Evolutionary conservation across 2,329 filamentous ascomycete genomes (phyloP).

Genomic region (Hysterium pulicare): DNA sequence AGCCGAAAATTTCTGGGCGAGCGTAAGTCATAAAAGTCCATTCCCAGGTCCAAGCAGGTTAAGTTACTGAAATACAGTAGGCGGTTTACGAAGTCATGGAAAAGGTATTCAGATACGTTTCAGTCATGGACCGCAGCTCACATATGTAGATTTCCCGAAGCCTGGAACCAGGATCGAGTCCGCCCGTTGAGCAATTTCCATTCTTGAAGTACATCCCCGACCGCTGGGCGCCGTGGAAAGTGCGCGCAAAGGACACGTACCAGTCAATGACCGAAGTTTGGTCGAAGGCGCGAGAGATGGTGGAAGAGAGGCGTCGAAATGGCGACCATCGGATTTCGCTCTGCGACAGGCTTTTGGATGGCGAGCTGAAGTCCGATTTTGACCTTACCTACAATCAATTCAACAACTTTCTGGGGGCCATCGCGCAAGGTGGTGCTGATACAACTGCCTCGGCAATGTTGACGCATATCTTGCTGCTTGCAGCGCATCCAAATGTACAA

Average conservation of each 20-base stretch:
- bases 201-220: slow-evolving; percentile 13
- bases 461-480: slow-evolving; percentile 22
- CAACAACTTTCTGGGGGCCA: slow-evolving; percentile 17
- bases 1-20: slow-evolving; percentile 11
- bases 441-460: slow-evolving; percentile 15
- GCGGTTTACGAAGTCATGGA: slow-evolving; percentile 6
- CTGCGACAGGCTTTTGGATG: slow-evolving; percentile 8
- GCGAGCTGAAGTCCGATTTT: slow-evolving; percentile 9
- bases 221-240: slow-evolving; percentile 6
- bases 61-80: slow-evolving; percentile 2
- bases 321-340: slow-evolving; percentile 11
- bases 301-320: slow-evolving; percentile 7
- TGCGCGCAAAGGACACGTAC: slow-evolving; percentile 5
- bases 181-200: slow-evolving; percentile 12
- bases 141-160: slow-evolving; percentile 4
- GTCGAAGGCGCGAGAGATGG: slow-evolving; percentile 8
- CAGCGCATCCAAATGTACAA: slow-evolving; percentile 17
- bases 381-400: slow-evolving; percentile 14
- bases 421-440: slow-evolving; percentile 22
- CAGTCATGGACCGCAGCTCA: neutral
- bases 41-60: too few relatives aligned
- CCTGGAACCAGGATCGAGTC: slow-evolving; percentile 8
- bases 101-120: neutral
- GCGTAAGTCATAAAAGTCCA: slow-evolving; percentile 2
- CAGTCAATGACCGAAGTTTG: slow-evolving; percentile 4